Base-by-base conservation (phyloP, 1,139 yeast genomes). In the Pichia sp. region DNA sequence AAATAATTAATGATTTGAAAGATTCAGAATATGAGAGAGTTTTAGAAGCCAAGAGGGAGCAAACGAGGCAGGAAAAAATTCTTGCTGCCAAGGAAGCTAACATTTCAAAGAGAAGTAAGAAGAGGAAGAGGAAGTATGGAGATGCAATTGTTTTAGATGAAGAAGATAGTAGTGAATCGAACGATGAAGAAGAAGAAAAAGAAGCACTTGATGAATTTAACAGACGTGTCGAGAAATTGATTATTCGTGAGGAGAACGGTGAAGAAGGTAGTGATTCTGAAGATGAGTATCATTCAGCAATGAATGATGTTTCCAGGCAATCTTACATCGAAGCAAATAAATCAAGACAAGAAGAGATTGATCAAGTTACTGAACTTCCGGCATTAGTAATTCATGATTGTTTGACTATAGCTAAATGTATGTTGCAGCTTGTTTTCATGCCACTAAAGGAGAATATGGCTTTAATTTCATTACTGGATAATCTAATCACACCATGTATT, bases 401-500 rank as follows among this genome's bases (percentile, higher is more conserved):
- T 59, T 68, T 89, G 37, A 66, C 73, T 0, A 74, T 88, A 35
- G 76, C 91, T 4, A 80, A 80, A 47, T 76, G 81, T 49, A 77
- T 84, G 63, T 66, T 91, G 26, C 85, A 82, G 53, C 63, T 83
- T 23, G 73, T 81, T 3, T 76, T 76, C 46, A 78, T 76, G 30
- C 79, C 88, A 1, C 61, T 84, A 38, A 77, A 75, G 35, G 75
- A 76, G 39, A 84, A 84, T 51, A 69, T 79, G 39, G 74, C 85
- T 7, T 67, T 89, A 42, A 74, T 75, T n/a, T 78, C 95, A 0
- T 64, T 91, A 45, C 69, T 84, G 40, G 82, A 81, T 24, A 80
- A 84, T 19, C 68, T 88, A 51, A 81, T 91, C n/a, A 74, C 77
- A n/a, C 94, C 94, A 5, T 86, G 95, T 0, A 77, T 88, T 11